Evolutionary conservation across 73 alveolate species (phyloP).

Genomic region (Paraurostyla sp.): DNA sequence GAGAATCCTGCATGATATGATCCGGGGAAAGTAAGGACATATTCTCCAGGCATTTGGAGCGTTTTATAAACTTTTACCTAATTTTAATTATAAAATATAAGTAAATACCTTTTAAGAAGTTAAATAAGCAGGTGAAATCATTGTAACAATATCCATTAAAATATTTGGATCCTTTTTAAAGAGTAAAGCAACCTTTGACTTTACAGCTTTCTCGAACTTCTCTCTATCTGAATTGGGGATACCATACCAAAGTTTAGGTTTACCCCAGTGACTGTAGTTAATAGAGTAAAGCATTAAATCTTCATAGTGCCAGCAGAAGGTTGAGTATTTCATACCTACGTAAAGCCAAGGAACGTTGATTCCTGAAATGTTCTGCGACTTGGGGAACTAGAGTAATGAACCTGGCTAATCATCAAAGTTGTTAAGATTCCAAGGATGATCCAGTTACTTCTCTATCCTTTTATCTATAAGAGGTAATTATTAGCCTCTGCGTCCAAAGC

Average conservation of each 20-base stretch:
- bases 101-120: constrained; percentile 44
- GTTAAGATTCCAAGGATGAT: constrained; percentile 77
- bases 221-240: constrained; percentile 77
- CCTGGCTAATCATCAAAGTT: constrained; percentile 49
- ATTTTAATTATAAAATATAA: neutral
- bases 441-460: constrained; percentile 43
- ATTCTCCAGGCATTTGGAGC: constrained; percentile 84
- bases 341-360: constrained; percentile 87
- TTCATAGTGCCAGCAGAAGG: constrained; percentile 91
- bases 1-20: constrained; percentile 90
- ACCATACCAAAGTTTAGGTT: constrained; percentile 89
- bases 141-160: constrained; percentile 75
- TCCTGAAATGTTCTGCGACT: constrained; percentile 78
- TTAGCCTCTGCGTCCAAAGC: constrained; percentile 65
- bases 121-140: constrained; percentile 81
- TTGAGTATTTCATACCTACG: constrained; percentile 82
- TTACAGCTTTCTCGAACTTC: constrained; percentile 73
- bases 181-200: constrained; percentile 62
- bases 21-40: constrained; percentile 82
- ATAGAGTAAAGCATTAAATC: constrained; percentile 81
- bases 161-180: constrained; percentile 80
- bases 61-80: constrained; percentile 78
- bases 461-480: neutral
- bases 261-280: constrained; percentile 85
- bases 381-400: constrained; percentile 73